Evolutionary conservation across 1,284 basidiomycete species (phyloP).

Genomic region (Lignosus rhinocerotis): DNA sequence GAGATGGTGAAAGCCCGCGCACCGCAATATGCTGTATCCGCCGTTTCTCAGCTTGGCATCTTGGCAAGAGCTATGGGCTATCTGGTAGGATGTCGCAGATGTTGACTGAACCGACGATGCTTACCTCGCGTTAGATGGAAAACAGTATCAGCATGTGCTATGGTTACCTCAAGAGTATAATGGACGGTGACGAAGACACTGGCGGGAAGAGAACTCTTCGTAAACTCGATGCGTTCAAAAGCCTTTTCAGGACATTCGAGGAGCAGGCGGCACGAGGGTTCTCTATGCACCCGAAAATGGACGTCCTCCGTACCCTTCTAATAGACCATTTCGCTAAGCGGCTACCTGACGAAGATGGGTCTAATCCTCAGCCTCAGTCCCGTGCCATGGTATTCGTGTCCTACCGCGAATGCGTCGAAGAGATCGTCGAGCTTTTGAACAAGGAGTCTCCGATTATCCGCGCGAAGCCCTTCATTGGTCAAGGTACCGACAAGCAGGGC

Average conservation of each 20-base stretch:
- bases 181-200: slow-evolving; percentile 34
- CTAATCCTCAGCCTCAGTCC: slow-evolving; percentile 44
- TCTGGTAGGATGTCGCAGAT: slow-evolving; percentile 13
- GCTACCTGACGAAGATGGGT: slow-evolving; percentile 49
- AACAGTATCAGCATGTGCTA: slow-evolving; percentile 82
- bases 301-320: slow-evolving; percentile 73
- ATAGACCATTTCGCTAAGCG: slow-evolving; percentile 78
- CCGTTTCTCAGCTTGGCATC: slow-evolving; percentile 16
- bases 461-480: slow-evolving; percentile 88
- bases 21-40: slow-evolving; percentile 17
- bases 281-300: slow-evolving; percentile 90
- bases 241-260: slow-evolving; percentile 66
- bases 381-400: slow-evolving; percentile 97
- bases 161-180: slow-evolving; percentile 51
- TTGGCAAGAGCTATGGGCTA: slow-evolving; percentile 23
- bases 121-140: slow-evolving; percentile 58
- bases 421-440: slow-evolving; percentile 82
- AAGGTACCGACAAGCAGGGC: slow-evolving; percentile 83
- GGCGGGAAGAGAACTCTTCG: slow-evolving; percentile 43
- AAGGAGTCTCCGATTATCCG: slow-evolving; percentile 73
- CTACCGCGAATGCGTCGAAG: slow-evolving; percentile 86
- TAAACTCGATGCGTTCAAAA: slow-evolving; percentile 60
- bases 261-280: slow-evolving; percentile 53
- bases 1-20: slow-evolving; percentile 39
- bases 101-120: not conserved